Base-by-base conservation (phyloP, 2,329 filamentous ascomycete species). In the Sordariomycetes sp. region DNA sequence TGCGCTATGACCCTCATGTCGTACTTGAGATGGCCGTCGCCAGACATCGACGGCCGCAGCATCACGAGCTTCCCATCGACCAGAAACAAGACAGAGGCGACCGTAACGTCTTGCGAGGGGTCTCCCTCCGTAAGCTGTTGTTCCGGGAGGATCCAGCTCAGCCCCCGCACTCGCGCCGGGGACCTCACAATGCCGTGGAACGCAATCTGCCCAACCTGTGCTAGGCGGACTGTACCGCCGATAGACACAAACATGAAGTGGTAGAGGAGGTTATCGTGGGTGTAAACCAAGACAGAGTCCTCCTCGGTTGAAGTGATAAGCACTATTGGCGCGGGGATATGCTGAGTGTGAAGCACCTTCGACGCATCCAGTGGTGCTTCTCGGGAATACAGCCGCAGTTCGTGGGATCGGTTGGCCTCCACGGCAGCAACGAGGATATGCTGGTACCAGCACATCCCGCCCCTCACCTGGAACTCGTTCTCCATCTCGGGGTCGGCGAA, bases 371-470 rank as follows among this genome's bases (percentile, higher is more conserved):
- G 80, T 12, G 86, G 77, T 28, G 87, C 80, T 69, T 99, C 94
- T 59, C 95, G 85, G 1, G 93, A 96, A 71, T 93, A 97, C 18
- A 99, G 79, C n/a, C 94, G 88, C 55, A 99, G 74, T 75, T 96
- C 88, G 65, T 91, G 91, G 24, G 85, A 85, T 63, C 86, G 82
- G 64, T 88, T 89, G 58, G 84, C 86, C 71, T 99, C 94, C n/a
- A 97, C 87, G 3, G 93, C 91, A 46, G 91, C 92, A 59, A 97
- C 89, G 20, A 99, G 78, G 35, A 97, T 89, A 71, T 99, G 93
- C 64, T 96, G 91, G 68, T 96, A 92, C 94, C 94, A 99, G 69
- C 93, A 97, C 92, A 99, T 96, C 7, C 94, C 94, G 54, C 94
- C 94, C 62, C 92, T 81, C 16, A 99, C 90, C 25, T 90, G 85